A percentile compares a stretch with the other conserved stretches of the same genome.
These are phyloP conservation scores for Tetrapisispora taiwanensis DNA, from an alignment of 805 yeast species.

Conservation along the genomic window DNA sequence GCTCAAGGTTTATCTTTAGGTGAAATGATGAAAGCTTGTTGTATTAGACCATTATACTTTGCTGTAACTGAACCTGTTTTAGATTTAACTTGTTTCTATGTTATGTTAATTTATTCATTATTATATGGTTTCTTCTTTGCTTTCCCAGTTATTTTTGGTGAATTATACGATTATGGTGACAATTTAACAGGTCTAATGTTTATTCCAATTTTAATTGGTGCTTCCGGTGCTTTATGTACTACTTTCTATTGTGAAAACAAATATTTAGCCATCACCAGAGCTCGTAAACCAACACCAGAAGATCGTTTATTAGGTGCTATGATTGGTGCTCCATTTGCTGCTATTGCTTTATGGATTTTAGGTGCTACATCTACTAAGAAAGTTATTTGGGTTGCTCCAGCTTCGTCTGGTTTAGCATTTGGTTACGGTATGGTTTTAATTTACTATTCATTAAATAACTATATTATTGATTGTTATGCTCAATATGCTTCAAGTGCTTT, in stretches of 20 bases:
- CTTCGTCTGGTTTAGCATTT: slow-evolving; percentile 67
- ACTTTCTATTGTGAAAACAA: slow-evolving; percentile 63
- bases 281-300: slow-evolving; percentile 62
- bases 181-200: slow-evolving; percentile 78
- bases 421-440: slow-evolving; percentile 72
- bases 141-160: slow-evolving; percentile 78
- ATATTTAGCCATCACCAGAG: slow-evolving; percentile 43
- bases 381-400: slow-evolving; percentile 72
- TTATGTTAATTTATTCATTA: slow-evolving; percentile 81
- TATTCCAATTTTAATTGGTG: slow-evolving; percentile 85
- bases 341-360: slow-evolving; percentile 64
- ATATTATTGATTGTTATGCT: slow-evolving; percentile 84
- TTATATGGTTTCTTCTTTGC: slow-evolving; percentile 92
- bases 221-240: slow-evolving; percentile 57
- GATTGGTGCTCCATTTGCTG: slow-evolving; percentile 77
- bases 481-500: slow-evolving; percentile 71
- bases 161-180: slow-evolving; percentile 67
- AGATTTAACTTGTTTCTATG: slow-evolving; percentile 74
- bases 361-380: slow-evolving; percentile 70
- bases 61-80: slow-evolving; percentile 75
- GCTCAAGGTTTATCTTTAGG: slow-evolving; percentile 60
- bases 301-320: slow-evolving; percentile 73
- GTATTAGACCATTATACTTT: slow-evolving; percentile 72
- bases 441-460: slow-evolving; percentile 68
- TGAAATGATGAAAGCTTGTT: slow-evolving; percentile 63